These are phyloP conservation scores for Xenosphaeropsis pyriputrescens DNA, from an alignment of 2,329 filamentous ascomycete genomes.

Conservation along the genomic window DNA sequence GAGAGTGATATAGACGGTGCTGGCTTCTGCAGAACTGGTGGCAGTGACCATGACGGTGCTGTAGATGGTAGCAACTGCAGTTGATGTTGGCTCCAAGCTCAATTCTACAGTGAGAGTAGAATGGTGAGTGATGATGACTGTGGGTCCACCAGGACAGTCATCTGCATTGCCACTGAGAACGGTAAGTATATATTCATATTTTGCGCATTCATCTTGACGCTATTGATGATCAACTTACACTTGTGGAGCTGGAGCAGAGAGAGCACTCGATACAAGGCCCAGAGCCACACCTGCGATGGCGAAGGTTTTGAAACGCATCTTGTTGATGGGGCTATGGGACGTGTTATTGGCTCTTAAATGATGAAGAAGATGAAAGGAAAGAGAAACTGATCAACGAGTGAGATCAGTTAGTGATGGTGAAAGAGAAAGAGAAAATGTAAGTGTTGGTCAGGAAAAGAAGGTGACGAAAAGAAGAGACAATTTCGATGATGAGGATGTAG, in stretches of 20 bases:
- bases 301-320: slow-evolving; percentile 10
- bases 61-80: background rate
- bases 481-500: background rate
- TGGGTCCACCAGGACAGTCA: background rate
- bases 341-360: background rate
- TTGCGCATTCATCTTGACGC: too few species aligned
- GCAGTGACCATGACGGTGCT: background rate
- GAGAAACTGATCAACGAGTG: slow-evolving; percentile 1
- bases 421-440: background rate
- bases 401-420: background rate
- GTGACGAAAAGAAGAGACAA: slow-evolving; percentile 1
- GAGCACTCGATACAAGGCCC: slow-evolving; percentile 7
- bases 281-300: slow-evolving; percentile 3
- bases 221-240: slow-evolving; percentile 6
- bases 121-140: background rate
- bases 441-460: slow-evolving; percentile 2
- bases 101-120: background rate
- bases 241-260: slow-evolving; percentile 5
- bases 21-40: background rate
- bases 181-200: too few species aligned
- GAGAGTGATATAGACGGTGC: background rate
- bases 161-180: too few species aligned
- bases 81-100: background rate
- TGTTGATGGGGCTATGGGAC: slow-evolving; percentile 2
- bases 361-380: slow-evolving; percentile 2